phyloP scores from a whole-genome alignment of 2,329 filamentous ascomycete species.

The Phoma sp. region DNA sequence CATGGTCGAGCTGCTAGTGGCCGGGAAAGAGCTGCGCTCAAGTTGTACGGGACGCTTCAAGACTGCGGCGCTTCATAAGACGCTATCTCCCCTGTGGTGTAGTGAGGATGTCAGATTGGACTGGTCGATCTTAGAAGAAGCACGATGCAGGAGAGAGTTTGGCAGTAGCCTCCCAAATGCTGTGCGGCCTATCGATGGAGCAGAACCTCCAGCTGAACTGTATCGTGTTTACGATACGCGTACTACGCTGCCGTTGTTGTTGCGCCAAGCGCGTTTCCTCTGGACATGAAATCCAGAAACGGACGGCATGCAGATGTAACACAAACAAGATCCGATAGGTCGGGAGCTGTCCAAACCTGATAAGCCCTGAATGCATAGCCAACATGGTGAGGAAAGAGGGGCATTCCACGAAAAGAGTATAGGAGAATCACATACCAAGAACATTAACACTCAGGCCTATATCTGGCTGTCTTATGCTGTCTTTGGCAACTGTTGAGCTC shows the following conservation, averaged over 20 bases:
- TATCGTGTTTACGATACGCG: conserved; percentile 8
- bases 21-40: neutral
- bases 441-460: conserved; percentile 20
- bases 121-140: conserved; percentile 1
- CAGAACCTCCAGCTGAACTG: conserved; percentile 14
- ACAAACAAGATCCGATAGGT: conserved; percentile 8
- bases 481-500: conserved; percentile 24
- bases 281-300: conserved; percentile 14
- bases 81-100: neutral
- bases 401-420: too few relatives aligned
- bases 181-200: conserved; percentile 11
- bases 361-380: conserved; percentile 13
- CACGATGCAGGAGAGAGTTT: conserved; percentile 22
- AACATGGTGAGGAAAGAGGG: conserved; percentile 14
- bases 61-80: neutral
- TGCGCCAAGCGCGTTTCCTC: conserved; percentile 3
- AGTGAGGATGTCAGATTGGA: conserved; percentile 6
- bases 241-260: neutral
- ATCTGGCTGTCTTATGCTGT: conserved; percentile 17
- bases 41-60: neutral
- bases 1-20: neutral
- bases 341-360: conserved; percentile 14
- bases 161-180: conserved; percentile 13
- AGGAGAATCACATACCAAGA: neutral
- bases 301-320: conserved; percentile 15